Base-by-base conservation (phyloP, 805 yeast species). In the Sugiyamaella chiloensis region DNA sequence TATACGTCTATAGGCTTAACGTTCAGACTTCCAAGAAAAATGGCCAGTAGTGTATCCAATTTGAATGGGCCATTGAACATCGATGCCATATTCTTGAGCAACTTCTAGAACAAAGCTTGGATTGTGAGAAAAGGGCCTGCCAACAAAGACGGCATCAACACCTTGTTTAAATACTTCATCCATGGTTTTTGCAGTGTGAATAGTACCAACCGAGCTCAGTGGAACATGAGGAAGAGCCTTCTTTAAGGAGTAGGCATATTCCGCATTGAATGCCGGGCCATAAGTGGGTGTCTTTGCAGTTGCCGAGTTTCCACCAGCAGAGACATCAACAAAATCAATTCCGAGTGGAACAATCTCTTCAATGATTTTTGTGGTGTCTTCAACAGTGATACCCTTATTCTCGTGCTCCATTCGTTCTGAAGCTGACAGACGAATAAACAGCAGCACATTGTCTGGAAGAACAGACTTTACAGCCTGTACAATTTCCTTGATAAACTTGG, bases 301-400 rank as follows among this genome's bases (percentile, higher is more conserved):
- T 57, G 69, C 69, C 56, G 69, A 71, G 40, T 81, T 81, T 48
- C 83, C 84, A 50, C 83, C 84, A 5, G 79, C 66, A 1, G 83
- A 77, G 36, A 75, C 69, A 57, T 81, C 85, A 30, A 80, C 52
- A 14, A 79, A 62, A 49, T 76, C 79, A 40, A 80, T 69, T 24
- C 69, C 66, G n/a, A 63, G 65, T 32, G 66, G 45, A 9, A n/a
- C 40, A 24, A 48, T 24, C 11, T 26, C 19, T 43, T 55, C 52
- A 26, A 51, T 44, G 30, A 58, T 46, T 44, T 49, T 46, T 26
- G 69, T 55, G 2, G 79, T 62, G 52, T 78, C 81, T 29, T 71
- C 71, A 30, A 72, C 58, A 2, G 60, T 68, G 78, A 80, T 75
- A 4, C 59, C 54, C 20, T 24, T 21, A 11, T 30, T 29, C 9